A percentile compares a stretch with the other conserved stretches of the same genome.
phyloP scores from a whole-genome alignment of 495 filamentous ascomycete genomes.

The Lichenothelia convexa region DNA sequence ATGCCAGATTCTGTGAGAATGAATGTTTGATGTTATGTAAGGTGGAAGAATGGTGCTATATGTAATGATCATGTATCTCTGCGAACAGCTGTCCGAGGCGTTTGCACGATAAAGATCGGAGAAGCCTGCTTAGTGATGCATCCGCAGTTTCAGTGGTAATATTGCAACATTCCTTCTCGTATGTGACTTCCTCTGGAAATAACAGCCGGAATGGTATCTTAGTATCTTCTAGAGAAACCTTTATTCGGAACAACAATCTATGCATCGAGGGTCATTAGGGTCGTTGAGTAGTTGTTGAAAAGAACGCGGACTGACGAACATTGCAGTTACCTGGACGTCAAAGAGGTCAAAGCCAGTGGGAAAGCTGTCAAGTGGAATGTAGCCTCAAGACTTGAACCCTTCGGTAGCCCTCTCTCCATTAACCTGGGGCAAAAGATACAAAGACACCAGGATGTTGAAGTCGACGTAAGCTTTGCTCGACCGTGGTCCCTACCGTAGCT shows the following conservation, averaged over 20 bases:
- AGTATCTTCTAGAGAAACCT: no score
- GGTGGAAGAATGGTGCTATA: no score
- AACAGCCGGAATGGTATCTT: no score
- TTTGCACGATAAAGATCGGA: background rate
- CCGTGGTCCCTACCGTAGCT: background rate
- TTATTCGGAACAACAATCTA: no score
- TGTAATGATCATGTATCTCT: no score
- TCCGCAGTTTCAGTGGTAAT: no score
- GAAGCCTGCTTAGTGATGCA: background rate
- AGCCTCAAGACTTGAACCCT: slow-evolving; percentile 48
- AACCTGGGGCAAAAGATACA: slow-evolving; percentile 41
- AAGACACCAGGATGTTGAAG: slow-evolving; percentile 41
- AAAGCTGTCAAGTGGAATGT: slow-evolving; percentile 46
- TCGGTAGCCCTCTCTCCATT: slow-evolving; percentile 64
- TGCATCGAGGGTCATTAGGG: no score
- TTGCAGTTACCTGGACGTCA: slow-evolving; percentile 46
- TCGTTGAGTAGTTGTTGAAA: background rate
- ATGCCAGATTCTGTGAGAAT: background rate
- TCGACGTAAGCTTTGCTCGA: slow-evolving; percentile 32
- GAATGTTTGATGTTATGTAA: background rate
- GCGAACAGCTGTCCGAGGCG: no score
- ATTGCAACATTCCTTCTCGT: no score
- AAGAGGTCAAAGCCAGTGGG: slow-evolving; percentile 45
- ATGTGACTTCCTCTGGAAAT: no score
- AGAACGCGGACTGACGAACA: background rate